Evolutionary conservation across 768 basidiomycete genomes (phyloP), one percentile per base, ranked within the genome.

Genomic region (Tulasnella sp.): DNA sequence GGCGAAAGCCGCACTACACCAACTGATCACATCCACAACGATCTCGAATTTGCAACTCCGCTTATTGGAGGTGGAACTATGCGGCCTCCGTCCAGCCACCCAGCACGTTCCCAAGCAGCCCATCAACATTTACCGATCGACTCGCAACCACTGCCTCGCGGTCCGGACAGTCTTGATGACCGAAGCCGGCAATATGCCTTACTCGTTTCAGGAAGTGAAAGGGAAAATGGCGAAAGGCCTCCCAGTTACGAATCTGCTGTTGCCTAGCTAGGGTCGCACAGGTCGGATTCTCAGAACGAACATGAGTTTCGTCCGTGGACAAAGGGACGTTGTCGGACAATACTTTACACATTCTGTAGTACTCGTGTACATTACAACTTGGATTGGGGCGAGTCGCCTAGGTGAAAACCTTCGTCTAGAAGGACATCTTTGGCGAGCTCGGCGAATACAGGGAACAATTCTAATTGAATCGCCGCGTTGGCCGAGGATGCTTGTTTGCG

Each of bases 401-500:
- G 34, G n/a, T 42, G 64, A 25, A 54, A 73, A 52, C 40, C 42
- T 45, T 73, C 22, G 42, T 72, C 37, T 25, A 64, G 54, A 7
- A 76, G 39, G 39, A 78, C 54, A 22, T 64, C 77, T 39, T 54
- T 71, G 22, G 78, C 78, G 34, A 78, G 31, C 25, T 64, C 38
- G 34, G 64, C 76, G 15, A 78, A 42, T 14, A 67, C 36, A 69
- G 83, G 81, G 77, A 83, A 84, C 22, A 81, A 77, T 34, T 79
- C 79, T 17, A 79, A 76, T 67, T 86, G 85, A 68, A 86, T 78
- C 64, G 83, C 84, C 8, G 95, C 95, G 58, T 85, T 84, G 82
- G 94, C 94, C 0, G 94, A 96, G 81, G 93, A 96, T 3, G 95
- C 94, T 82, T 97, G 95, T 25, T 93, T 89, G 34, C 91, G 86